These are phyloP conservation scores for Candida incommunis DNA, from an alignment of 805 yeast genomes.

Conservation along the genomic window DNA sequence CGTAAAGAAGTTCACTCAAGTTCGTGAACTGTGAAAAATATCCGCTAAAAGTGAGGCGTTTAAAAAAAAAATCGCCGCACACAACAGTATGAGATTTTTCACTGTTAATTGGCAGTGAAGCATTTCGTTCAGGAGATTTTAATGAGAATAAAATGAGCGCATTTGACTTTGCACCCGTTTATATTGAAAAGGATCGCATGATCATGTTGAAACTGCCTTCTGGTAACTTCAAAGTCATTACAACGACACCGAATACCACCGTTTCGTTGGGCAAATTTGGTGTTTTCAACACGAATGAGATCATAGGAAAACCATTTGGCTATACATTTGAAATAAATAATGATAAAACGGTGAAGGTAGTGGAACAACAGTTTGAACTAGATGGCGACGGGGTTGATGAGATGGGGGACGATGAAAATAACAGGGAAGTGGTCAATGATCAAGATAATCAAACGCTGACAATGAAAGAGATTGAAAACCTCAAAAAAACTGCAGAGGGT, in stretches of 20 bases:
- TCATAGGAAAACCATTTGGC: constrained; percentile 75
- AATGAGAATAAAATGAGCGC: constrained; percentile 4
- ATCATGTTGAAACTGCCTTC: constrained; percentile 72
- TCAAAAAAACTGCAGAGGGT: constrained; percentile 68
- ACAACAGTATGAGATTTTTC: not conserved
- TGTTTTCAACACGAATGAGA: constrained; percentile 54
- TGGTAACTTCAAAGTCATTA: constrained; percentile 59
- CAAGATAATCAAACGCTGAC: constrained; percentile 56
- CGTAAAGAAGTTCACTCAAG: not conserved
- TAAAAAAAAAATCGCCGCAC: constrained; percentile 4
- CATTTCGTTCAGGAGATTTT: not conserved
- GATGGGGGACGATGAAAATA: constrained; percentile 45
- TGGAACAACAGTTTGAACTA: constrained; percentile 20
- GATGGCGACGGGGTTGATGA: constrained; percentile 26
- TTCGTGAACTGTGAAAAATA: too few relatives aligned
- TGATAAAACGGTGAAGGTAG: constrained; percentile 22
- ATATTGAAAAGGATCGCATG: constrained; percentile 35
- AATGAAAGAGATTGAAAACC: constrained; percentile 67
- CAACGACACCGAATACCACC: constrained; percentile 42
- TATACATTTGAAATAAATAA: constrained; percentile 76
- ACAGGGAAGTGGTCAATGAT: constrained; percentile 52
- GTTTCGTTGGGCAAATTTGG: constrained; percentile 89
- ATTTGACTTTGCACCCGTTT: constrained; percentile 4
- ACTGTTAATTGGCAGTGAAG: not conserved
- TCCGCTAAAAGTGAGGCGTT: not conserved